Percentiles rank a stretch among this genome's conserved stretches.
phyloP scores from a whole-genome alignment of 2,329 filamentous ascomycete species.

The Aspergillus tanneri region DNA sequence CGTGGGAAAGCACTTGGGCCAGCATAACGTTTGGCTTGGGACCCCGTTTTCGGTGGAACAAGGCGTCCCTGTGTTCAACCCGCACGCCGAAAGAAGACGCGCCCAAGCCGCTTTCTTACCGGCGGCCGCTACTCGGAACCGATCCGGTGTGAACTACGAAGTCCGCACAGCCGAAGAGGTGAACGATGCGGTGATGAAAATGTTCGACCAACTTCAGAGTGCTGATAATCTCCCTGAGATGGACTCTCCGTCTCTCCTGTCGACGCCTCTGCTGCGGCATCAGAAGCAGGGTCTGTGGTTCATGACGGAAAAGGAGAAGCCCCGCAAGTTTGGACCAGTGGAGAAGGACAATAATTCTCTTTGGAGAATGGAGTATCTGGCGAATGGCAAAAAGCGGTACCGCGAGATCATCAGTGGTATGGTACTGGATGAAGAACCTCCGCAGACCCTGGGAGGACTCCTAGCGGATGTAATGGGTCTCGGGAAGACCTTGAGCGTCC shows the following conservation, averaged over 20 bases:
- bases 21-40: conserved; percentile 65
- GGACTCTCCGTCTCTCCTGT: conserved; percentile 62
- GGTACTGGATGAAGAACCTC: conserved; percentile 58
- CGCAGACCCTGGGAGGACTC: conserved; percentile 69
- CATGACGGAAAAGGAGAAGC: conserved; percentile 74
- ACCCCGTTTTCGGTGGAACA: conserved; percentile 65
- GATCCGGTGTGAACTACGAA: conserved; percentile 36
- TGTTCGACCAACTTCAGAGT: conserved; percentile 81
- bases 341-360: conserved; percentile 68
- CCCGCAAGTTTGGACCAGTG: conserved; percentile 56
- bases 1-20: conserved; percentile 67
- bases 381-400: conserved; percentile 62
- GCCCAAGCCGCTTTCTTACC: conserved; percentile 35
- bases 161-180: conserved; percentile 79
- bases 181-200: conserved; percentile 75
- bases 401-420: conserved; percentile 84
- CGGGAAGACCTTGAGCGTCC: conserved; percentile 82
- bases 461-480: conserved; percentile 85
- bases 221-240: conserved; percentile 73
- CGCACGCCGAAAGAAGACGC: conserved; percentile 59
- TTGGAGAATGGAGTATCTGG: conserved; percentile 65
- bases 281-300: conserved; percentile 90
- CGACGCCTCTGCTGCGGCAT: conserved; percentile 72
- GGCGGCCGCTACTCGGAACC: conserved; percentile 25
- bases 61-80: conserved; percentile 72